Base-by-base conservation (phyloP, 495 filamentous ascomycete genomes). In the Penicillium cataractarum region DNA sequence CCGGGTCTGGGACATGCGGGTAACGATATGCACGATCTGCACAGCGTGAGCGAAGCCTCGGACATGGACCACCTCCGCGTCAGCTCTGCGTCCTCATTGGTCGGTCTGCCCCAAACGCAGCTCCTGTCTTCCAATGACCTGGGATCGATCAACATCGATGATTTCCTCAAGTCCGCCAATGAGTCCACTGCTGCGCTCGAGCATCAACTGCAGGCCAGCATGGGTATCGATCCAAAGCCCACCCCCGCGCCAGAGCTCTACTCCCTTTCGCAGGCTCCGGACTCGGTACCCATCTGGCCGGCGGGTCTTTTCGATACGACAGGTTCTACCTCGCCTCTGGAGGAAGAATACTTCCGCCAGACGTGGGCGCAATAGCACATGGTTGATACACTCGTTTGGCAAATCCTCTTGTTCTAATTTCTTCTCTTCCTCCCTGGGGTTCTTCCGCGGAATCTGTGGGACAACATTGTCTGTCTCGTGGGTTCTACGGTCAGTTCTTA, bases 91-190 rank as follows among this genome's bases (percentile, higher is more conserved):
- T 79, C 87, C 17, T 85, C 80, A 62, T 84, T 82, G 65, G 74
- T 85, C 17, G 79, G 82, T 54, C 75, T 84, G 58, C 72, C 83
- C 12, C 81, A 84, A 49, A 68, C 83, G 50, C 76, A 73, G 57
- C 65, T 88, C 39, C 72, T 87, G 54, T 78, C 82, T 50, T 80
- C 77, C 37, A 80, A 77, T 65, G 85, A 87, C 58, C 69, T 88
- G 12, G 77, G 80, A n/a, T 82, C 76, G 50, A 78, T 88, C 61
- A 86, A 86, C 64, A 85, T 87, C 54, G 86, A 88, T 57, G 84
- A 88, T 44, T 86, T 86, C 71, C 84, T 89, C 74, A 79, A 81
- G 63, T 76, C 77, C 2, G 73, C 80, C 61, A 81, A 81, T 55
- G 80, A 79, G 58, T 79, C 76, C 7, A 81, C 80, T 24, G 76